Conservation (phyloP, 179 eudicot species). For the Actinidia arguta region DNA sequence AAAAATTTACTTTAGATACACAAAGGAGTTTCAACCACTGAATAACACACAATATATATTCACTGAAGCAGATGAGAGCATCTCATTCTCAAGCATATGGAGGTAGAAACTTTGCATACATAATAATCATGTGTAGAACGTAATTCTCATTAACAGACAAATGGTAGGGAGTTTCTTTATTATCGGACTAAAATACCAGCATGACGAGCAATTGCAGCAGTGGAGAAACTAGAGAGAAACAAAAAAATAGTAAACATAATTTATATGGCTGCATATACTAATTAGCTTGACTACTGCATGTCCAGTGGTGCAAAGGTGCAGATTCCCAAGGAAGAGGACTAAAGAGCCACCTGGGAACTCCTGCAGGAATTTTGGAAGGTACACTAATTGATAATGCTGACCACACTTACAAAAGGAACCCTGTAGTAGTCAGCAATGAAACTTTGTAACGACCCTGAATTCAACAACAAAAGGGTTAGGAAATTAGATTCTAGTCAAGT, state of each 20-base stretch:
- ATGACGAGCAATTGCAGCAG: no score
- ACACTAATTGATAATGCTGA: constrained; percentile 32
- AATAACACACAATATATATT: neutral
- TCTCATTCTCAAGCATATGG: neutral
- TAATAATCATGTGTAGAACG: neutral
- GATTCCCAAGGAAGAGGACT: constrained; percentile 46
- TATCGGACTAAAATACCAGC: no score
- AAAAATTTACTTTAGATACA: neutral
- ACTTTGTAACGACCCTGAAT: constrained; percentile 32
- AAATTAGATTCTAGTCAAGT: constrained; percentile 4
- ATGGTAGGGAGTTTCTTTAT: neutral
- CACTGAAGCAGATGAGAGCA: neutral
- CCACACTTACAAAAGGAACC: constrained; percentile 35
- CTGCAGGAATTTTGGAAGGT: constrained; percentile 31
- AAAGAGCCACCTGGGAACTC: constrained; percentile 44
- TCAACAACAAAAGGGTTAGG: neutral
- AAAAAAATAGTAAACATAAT: no score
- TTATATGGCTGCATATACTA: neutral
- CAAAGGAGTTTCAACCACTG: neutral
- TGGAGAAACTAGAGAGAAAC: neutral
- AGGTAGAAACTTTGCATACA: neutral
- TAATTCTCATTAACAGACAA: neutral
- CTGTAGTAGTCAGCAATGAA: constrained; percentile 43
- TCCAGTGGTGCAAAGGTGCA: constrained; percentile 36
- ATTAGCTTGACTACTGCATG: constrained; percentile 38